Evolutionary conservation across 2,329 filamentous ascomycete species (phyloP).

Genomic region (Sodiomyces alkalinus): DNA sequence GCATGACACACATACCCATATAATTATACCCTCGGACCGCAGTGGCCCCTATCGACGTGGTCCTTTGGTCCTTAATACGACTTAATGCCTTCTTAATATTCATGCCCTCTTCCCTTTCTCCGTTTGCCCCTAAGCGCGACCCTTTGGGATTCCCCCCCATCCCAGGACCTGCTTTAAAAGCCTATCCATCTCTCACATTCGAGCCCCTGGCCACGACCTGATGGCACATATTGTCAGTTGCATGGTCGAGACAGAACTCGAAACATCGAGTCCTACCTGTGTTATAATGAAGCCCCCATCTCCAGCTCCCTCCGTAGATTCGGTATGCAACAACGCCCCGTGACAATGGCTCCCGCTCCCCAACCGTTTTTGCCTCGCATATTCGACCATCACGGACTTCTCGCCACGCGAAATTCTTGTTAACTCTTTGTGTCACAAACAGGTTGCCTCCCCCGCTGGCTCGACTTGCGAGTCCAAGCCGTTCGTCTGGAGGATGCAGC

Average conservation of each 20-base stretch:
- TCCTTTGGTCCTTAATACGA: no score
- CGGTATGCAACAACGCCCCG: slow-evolving; percentile 2
- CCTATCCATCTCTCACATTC: slow-evolving; percentile 4
- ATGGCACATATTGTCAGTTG: slow-evolving; percentile 50
- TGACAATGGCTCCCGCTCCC: slow-evolving; percentile 2
- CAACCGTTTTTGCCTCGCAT: slow-evolving; percentile 7
- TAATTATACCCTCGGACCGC: no score
- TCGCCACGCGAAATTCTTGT: not conserved
- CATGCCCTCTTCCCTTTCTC: no score
- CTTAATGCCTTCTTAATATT: no score
- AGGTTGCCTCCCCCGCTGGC: slow-evolving; percentile 9
- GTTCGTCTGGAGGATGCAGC: slow-evolving; percentile 43
- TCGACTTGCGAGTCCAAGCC: slow-evolving; percentile 27
- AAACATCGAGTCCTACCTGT: slow-evolving; percentile 22
- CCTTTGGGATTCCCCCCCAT: no score
- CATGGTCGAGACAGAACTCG: slow-evolving; percentile 32
- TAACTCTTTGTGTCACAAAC: slow-evolving; percentile 7
- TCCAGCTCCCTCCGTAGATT: slow-evolving; percentile 26
- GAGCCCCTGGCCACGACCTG: no score
- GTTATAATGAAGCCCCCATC: slow-evolving; percentile 35
- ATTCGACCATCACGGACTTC: no score
- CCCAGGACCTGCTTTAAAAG: not conserved
- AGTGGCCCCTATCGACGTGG: no score
- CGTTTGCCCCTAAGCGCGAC: no score
- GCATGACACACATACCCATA: no score